Conservation (phyloP, 139 green algal genomes). For the Chlamydomonas incerta region DNA sequence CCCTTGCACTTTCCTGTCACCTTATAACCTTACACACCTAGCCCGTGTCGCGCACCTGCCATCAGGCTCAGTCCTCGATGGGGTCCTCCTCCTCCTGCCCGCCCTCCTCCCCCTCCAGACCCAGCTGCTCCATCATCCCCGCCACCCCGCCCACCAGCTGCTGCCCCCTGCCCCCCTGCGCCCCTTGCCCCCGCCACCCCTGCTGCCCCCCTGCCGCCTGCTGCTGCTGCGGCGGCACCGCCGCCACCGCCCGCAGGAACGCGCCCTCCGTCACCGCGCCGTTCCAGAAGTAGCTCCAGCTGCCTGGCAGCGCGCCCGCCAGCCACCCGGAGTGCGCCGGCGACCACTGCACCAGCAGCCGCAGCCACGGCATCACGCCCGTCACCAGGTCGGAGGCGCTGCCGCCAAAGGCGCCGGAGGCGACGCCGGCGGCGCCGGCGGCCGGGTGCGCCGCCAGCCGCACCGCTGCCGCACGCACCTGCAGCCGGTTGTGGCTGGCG, state of each 20-base stretch:
- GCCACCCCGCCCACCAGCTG: background rate
- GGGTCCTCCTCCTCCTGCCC: slow-evolving; percentile 12
- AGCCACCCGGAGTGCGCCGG: background rate
- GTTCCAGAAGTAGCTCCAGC: slow-evolving; percentile 33
- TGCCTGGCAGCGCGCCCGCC: slow-evolving; percentile 9
- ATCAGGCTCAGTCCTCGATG: slow-evolving; percentile 6
- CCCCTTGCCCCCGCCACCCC: background rate
- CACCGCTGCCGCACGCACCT: background rate
- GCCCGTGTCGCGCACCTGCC: too few relatives aligned
- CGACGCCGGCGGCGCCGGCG: background rate
- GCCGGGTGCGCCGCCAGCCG: background rate
- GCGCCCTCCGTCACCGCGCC: slow-evolving; percentile 26
- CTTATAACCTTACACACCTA: too few relatives aligned
- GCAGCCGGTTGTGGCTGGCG: slow-evolving; percentile 7
- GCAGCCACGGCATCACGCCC: slow-evolving; percentile 22
- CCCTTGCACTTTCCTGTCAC: too few relatives aligned
- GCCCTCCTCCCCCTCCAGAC: slow-evolving; percentile 2
- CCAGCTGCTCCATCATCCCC: slow-evolving; percentile 20
- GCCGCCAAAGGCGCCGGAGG: background rate
- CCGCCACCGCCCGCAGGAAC: slow-evolving; percentile 12
- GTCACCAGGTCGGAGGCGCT: background rate
- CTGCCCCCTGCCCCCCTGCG: background rate
- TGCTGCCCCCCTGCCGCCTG: background rate
- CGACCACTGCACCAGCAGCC: background rate
- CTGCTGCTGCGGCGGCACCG: background rate